Percentiles rank a stretch among this genome's conserved stretches.
Conservation (phyloP, 768 basidiomycete genomes). For the Pleurotus platypus region DNA sequence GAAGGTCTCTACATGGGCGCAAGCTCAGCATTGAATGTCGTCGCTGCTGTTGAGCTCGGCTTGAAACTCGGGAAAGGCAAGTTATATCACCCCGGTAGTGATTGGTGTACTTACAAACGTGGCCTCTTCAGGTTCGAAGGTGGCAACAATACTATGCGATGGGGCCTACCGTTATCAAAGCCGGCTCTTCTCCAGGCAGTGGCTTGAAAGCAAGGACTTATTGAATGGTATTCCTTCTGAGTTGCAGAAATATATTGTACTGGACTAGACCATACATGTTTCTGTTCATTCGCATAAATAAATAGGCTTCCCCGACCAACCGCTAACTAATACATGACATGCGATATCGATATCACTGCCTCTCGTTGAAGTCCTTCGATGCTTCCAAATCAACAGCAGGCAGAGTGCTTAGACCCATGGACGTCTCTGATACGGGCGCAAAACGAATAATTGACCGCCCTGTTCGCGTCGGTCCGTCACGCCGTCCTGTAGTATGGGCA, state of each 20-base stretch:
- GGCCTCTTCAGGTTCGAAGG: constrained; percentile 56
- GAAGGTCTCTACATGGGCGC: constrained; percentile 96
- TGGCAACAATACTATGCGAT: constrained; percentile 90
- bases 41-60: constrained; percentile 88
- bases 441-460: not conserved
- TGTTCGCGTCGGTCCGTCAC: not conserved
- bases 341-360: not conserved
- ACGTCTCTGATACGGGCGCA: not conserved
- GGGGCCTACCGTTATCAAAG: constrained; percentile 98
- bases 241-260: constrained; percentile 85
- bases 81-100: not conserved
- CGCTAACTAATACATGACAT: not conserved
- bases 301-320: not conserved
- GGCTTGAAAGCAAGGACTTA: constrained; percentile 82
- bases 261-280: constrained; percentile 45
- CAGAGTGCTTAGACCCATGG: not conserved
- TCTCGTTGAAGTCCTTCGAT: not conserved
- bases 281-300: not conserved
- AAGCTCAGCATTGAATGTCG: constrained; percentile 91
- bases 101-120: constrained; percentile 1
- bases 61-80: constrained; percentile 78
- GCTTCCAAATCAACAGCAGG: not conserved
- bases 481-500: not conserved
- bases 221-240: constrained; percentile 75
- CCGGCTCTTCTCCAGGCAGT: constrained; percentile 89